phyloP scores from a whole-genome alignment of 352 stramenopile genomes.

The Blastocystis hominis region DNA sequence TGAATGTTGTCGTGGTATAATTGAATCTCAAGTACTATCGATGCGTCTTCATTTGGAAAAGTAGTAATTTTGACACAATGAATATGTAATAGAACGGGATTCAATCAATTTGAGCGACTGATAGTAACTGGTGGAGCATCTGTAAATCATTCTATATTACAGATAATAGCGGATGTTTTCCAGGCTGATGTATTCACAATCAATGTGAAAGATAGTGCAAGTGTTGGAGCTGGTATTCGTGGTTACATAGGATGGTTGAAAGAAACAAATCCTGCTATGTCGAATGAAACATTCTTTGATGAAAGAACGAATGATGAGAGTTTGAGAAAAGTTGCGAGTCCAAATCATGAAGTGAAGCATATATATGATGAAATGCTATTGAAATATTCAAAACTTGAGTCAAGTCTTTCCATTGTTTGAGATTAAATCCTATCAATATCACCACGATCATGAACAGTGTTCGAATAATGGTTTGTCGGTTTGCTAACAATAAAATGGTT shows the following conservation, averaged over 20 bases:
- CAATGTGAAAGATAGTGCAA: conserved; percentile 14
- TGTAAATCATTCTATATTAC: conserved; percentile 3
- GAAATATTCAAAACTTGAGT: too few relatives aligned
- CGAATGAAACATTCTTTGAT: neutral
- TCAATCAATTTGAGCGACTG: neutral
- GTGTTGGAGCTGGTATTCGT: conserved; percentile 15
- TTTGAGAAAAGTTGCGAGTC: too few relatives aligned
- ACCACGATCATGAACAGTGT: too few relatives aligned
- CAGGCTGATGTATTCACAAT: conserved; percentile 22
- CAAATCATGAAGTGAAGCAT: too few relatives aligned
- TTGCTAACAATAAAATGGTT: too few relatives aligned
- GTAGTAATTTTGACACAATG: neutral
- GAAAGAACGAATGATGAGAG: neutral
- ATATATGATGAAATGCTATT: too few relatives aligned
- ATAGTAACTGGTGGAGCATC: conserved; percentile 3
- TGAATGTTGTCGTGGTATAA: neutral
- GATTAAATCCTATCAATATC: too few relatives aligned
- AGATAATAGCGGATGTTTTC: conserved; percentile 37
- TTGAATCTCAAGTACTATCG: conserved; percentile 46
- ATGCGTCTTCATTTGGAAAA: conserved; percentile 35
- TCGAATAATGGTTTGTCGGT: too few relatives aligned
- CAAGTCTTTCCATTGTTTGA: too few relatives aligned
- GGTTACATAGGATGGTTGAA: neutral
- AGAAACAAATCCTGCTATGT: too few relatives aligned
- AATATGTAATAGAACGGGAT: neutral